A percentile compares a stretch with the other conserved stretches of the same genome.
phyloP scores from a whole-genome alignment of 805 yeast species.

The Kodamaea lidongshanica region DNA sequence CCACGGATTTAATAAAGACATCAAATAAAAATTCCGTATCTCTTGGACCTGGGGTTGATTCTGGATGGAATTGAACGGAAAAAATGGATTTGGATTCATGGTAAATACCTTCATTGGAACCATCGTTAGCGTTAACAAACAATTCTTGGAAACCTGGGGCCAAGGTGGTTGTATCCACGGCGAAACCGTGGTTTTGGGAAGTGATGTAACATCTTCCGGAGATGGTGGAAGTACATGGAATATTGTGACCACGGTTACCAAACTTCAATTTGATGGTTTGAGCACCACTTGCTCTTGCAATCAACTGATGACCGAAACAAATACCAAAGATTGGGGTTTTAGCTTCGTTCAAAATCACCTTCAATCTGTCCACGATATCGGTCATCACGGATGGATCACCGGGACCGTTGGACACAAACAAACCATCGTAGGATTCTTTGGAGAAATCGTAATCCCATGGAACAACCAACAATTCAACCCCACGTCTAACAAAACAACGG shows the following conservation, averaged over 20 bases:
- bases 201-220: constrained; percentile 98
- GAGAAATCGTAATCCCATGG: constrained; percentile 92
- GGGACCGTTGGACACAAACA: constrained; percentile 96
- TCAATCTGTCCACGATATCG: constrained; percentile 56
- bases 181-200: constrained; percentile 98
- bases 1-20: constrained; percentile 78
- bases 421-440: constrained; percentile 82
- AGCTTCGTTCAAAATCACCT: constrained; percentile 51
- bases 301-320: constrained; percentile 95
- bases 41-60: constrained; percentile 98
- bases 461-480: constrained; percentile 91
- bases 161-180: constrained; percentile 80
- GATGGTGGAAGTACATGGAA: constrained; percentile 84
- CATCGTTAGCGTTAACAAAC: constrained; percentile 93
- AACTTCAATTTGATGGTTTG: constrained; percentile 85
- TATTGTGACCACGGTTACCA: constrained; percentile 99
- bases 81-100: constrained; percentile 81
- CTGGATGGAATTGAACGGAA: constrained; percentile 99
- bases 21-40: constrained; percentile 97
- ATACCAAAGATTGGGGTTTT: constrained; percentile 94
- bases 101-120: constrained; percentile 97
- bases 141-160: constrained; percentile 83
- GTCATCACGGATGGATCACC: constrained; percentile 94
- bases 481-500: constrained; percentile 92
- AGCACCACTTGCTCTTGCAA: constrained; percentile 95